These are phyloP conservation scores for Gymnopus androsaceus DNA, from an alignment of 1,284 basidiomycete species.

Conservation along the genomic window DNA sequence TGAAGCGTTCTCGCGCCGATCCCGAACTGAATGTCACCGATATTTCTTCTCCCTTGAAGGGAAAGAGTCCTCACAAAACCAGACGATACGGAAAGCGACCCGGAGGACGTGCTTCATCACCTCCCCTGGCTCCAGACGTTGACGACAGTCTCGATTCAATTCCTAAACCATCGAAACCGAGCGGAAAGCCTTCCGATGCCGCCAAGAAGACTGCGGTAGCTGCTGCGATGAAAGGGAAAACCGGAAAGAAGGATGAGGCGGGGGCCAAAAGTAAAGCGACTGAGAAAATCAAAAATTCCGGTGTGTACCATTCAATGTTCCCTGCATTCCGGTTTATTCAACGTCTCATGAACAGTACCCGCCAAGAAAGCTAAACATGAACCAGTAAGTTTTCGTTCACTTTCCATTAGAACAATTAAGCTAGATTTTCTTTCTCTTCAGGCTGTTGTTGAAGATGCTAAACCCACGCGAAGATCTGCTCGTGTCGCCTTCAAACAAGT, in stretches of 20 bases:
- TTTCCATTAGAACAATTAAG: background rate
- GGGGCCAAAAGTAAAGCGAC: background rate
- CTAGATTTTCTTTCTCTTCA: background rate
- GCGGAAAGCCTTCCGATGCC: background rate
- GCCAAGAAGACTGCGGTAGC: background rate
- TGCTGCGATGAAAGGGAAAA: slow-evolving; percentile 17
- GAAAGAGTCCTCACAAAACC: slow-evolving; percentile 1
- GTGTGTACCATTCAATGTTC: background rate
- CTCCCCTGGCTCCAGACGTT: slow-evolving; percentile 13
- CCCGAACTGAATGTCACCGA: background rate
- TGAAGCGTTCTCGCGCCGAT: slow-evolving; percentile 2
- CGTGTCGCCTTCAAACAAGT: slow-evolving; percentile 9
- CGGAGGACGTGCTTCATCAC: slow-evolving; percentile 19
- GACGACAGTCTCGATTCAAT: slow-evolving; percentile 17
- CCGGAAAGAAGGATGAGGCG: slow-evolving; percentile 12
- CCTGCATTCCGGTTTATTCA: background rate
- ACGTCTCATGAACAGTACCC: too few species aligned
- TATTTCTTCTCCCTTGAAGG: slow-evolving; percentile 3
- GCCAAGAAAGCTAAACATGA: background rate
- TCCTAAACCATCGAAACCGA: background rate
- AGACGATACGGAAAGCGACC: slow-evolving; percentile 19
- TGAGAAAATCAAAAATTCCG: background rate
- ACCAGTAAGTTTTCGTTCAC: background rate
- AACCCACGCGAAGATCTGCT: slow-evolving; percentile 6
- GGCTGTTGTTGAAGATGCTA: background rate